Evolutionary conservation across 2,329 filamentous ascomycete genomes (phyloP).

Genomic region (Elsinoe batatas): DNA sequence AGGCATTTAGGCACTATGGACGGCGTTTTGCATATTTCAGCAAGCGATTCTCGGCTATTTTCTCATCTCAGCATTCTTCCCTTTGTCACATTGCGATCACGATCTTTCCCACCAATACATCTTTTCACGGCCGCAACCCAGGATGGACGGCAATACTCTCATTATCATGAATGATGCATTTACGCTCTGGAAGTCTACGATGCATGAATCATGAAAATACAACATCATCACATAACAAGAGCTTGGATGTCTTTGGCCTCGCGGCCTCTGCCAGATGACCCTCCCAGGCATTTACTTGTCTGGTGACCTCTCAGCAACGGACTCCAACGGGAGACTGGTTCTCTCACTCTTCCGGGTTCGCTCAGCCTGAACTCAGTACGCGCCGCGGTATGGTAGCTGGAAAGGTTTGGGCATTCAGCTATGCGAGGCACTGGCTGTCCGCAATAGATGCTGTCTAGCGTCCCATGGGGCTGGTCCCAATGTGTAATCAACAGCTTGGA

Average conservation of each 20-base stretch:
- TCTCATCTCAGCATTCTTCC: constrained; percentile 32
- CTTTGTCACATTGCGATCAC: constrained; percentile 24
- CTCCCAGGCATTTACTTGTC: constrained; percentile 11
- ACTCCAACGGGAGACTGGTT: constrained; percentile 11
- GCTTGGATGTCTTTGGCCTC: constrained; percentile 8
- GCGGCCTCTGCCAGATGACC: constrained; percentile 5
- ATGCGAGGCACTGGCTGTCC: constrained; percentile 7
- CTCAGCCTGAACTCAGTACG: constrained; percentile 8
- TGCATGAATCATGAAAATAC: constrained; percentile 14
- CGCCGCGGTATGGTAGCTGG: constrained; percentile 4
- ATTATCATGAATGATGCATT: constrained; percentile 15
- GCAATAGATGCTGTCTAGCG: constrained; percentile 12
- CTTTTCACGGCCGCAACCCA: constrained; percentile 7
- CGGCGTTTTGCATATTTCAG: constrained; percentile 41
- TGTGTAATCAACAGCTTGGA: constrained; percentile 9
- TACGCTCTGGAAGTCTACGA: constrained; percentile 15
- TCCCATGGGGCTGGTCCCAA: constrained; percentile 13
- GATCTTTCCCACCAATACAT: constrained; percentile 17
- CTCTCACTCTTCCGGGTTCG: constrained; percentile 11
- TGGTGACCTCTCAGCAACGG: not conserved
- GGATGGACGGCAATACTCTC: constrained; percentile 17
- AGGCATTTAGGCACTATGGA: constrained; percentile 28
- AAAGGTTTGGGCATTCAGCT: constrained; percentile 9
- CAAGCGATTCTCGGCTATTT: constrained; percentile 28
- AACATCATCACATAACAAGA: constrained; percentile 12